Percentiles rank a stretch among this genome's conserved stretches.
Conservation (phyloP, 495 filamentous ascomycete species). For the Beverwykella pulmonaria region DNA sequence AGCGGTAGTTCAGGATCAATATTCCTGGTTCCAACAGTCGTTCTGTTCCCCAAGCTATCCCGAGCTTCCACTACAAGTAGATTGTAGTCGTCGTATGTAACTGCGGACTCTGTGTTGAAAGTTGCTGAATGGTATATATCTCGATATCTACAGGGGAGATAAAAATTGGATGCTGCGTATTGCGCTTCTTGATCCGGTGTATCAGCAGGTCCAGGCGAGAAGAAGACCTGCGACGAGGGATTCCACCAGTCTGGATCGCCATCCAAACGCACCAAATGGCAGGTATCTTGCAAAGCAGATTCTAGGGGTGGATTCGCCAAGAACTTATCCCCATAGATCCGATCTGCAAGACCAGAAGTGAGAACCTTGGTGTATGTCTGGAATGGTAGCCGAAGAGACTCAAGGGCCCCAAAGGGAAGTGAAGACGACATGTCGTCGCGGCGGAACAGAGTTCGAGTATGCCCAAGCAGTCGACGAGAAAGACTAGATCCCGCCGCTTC, state of each 20-base stretch:
- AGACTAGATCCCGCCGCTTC: background rate
- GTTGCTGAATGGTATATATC: background rate
- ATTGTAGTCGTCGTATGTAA: background rate
- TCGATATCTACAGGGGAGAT: background rate
- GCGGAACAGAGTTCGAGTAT: background rate
- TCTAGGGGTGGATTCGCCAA: background rate
- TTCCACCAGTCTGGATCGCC: background rate
- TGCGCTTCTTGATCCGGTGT: background rate
- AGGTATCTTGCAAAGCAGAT: background rate
- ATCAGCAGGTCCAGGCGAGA: background rate
- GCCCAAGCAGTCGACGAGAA: background rate
- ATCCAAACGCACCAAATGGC: background rate
- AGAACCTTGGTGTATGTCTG: background rate
- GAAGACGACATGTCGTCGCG: background rate
- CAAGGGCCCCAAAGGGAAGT: background rate
- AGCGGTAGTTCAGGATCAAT: background rate
- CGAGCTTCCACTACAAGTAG: background rate
- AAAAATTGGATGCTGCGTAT: background rate
- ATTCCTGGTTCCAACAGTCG: background rate
- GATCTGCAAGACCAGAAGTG: background rate
- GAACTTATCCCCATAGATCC: background rate
- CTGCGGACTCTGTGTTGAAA: background rate
- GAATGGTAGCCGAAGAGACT: background rate
- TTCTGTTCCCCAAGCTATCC: background rate
- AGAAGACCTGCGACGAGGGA: background rate